These are phyloP conservation scores for Sclerotinia glacialis DNA, from an alignment of 2,329 filamentous ascomycete genomes.

Conservation along the genomic window DNA sequence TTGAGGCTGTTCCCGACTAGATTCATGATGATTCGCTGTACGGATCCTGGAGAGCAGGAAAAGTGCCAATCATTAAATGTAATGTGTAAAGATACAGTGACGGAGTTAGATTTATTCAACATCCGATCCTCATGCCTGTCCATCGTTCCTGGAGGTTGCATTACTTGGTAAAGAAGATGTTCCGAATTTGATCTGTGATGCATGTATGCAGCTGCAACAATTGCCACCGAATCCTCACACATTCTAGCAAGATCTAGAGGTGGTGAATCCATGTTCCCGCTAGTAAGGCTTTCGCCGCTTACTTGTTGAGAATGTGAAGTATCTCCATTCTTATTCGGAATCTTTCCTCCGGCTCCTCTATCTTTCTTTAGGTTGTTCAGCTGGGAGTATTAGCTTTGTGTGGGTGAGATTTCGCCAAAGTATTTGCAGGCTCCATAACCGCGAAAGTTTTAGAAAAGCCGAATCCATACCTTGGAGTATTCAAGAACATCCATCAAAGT, in stretches of 20 bases:
- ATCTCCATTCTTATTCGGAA: background rate
- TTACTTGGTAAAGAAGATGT: slow-evolving; percentile 5
- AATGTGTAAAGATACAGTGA: slow-evolving; percentile 23
- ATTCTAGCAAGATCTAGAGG: slow-evolving; percentile 23
- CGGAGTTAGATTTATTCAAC: background rate
- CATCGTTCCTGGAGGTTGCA: slow-evolving; percentile 11
- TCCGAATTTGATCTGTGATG: slow-evolving; percentile 15
- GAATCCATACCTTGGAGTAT: slow-evolving; percentile 47
- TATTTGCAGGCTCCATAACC: no score
- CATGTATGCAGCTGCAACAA: slow-evolving; percentile 20
- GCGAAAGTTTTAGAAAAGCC: background rate
- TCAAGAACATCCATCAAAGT: slow-evolving; percentile 39
- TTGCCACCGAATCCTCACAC: slow-evolving; percentile 22
- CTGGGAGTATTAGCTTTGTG: slow-evolving; percentile 7
- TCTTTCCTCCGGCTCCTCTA: background rate
- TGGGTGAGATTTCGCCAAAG: no score
- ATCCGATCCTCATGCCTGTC: background rate
- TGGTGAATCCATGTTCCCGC: background rate
- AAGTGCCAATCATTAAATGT: slow-evolving; percentile 33
- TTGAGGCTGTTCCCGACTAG: slow-evolving; percentile 59
- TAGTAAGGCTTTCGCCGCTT: background rate
- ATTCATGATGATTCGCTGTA: slow-evolving; percentile 54
- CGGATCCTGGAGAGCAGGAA: slow-evolving; percentile 50
- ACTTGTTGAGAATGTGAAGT: background rate
- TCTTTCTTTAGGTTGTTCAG: slow-evolving; percentile 13